Percentiles rank a stretch among this genome's conserved stretches.
Conservation (phyloP, 78 protist species). For the Thecamonas trahens region DNA sequence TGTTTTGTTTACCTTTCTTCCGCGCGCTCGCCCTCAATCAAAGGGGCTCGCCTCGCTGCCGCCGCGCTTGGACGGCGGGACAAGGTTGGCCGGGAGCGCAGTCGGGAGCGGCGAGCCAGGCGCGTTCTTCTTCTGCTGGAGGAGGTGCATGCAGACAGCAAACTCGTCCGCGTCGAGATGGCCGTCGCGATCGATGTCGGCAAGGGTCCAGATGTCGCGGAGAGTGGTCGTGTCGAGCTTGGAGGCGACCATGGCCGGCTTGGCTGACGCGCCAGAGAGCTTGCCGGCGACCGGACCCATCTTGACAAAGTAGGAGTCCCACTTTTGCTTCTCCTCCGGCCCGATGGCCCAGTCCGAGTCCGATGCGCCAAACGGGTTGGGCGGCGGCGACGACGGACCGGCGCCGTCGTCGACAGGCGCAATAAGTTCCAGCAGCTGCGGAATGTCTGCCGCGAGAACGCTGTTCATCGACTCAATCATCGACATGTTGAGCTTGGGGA, state of each 20-base stretch:
- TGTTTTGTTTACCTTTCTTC: too few species aligned
- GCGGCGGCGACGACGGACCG: too few species aligned
- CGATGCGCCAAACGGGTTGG: too few species aligned
- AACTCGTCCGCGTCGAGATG: constrained; percentile 50
- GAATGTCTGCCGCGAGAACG: constrained; percentile 45
- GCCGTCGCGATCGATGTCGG: constrained; percentile 37
- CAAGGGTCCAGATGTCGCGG: constrained; percentile 5
- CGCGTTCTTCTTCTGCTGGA: background rate
- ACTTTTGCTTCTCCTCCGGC: too few species aligned
- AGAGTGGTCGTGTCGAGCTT: background rate
- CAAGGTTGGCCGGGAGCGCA: constrained; percentile 26
- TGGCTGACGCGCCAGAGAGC: background rate
- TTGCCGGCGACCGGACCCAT: background rate
- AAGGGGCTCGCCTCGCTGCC: constrained; percentile 16
- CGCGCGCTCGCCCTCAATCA: too few species aligned
- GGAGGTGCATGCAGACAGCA: constrained; percentile 47
- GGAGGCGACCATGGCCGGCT: background rate
- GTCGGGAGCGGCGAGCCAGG: constrained; percentile 24
- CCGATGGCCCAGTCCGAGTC: too few species aligned
- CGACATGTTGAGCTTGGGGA: constrained; percentile 41
- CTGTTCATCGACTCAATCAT: constrained; percentile 3
- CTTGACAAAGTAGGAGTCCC: background rate
- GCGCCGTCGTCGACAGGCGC: too few species aligned
- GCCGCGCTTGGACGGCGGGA: constrained; percentile 46
- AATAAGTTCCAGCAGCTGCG: constrained; percentile 20